Conservation (phyloP, 352 stramenopile genomes). For the Pelagophyceae sp. region DNA sequence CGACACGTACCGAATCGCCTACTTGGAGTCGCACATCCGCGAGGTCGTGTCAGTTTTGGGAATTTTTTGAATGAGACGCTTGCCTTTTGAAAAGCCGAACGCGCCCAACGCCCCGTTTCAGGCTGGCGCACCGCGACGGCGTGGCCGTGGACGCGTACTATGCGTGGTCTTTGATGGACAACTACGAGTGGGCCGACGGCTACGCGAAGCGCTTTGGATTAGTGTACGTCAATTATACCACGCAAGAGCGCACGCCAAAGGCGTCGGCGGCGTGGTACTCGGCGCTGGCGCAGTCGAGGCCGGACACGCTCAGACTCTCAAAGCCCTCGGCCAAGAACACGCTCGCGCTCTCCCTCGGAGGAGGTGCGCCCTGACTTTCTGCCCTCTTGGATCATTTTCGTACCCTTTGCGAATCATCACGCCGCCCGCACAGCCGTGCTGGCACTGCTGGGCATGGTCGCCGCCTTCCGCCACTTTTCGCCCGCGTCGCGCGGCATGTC, state of each 20-base stretch:
- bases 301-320: neutral
- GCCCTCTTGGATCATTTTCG: too few species aligned
- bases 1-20: conserved; percentile 64
- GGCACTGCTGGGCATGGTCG: neutral
- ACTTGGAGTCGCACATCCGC: conserved; percentile 66
- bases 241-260: conserved; percentile 48
- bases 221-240: conserved; percentile 58
- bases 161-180: conserved; percentile 82
- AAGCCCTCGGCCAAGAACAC: neutral
- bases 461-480: too few species aligned
- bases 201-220: conserved; percentile 64
- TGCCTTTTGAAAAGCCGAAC: neutral
- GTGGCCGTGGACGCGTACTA: conserved; percentile 74
- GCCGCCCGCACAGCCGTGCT: too few species aligned
- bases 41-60: too few species aligned
- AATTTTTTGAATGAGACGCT: conserved; percentile 6
- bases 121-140: conserved; percentile 44
- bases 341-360: neutral
- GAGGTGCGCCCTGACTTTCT: too few species aligned
- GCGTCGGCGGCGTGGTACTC: conserved; percentile 23
- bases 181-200: conserved; percentile 84
- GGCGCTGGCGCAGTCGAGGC: neutral
- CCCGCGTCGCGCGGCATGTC: too few species aligned
- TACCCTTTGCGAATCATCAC: too few species aligned
- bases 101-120: neutral